Conservation (phyloP, 441 rosid genomes). For the Biscutella laevigata region DNA sequence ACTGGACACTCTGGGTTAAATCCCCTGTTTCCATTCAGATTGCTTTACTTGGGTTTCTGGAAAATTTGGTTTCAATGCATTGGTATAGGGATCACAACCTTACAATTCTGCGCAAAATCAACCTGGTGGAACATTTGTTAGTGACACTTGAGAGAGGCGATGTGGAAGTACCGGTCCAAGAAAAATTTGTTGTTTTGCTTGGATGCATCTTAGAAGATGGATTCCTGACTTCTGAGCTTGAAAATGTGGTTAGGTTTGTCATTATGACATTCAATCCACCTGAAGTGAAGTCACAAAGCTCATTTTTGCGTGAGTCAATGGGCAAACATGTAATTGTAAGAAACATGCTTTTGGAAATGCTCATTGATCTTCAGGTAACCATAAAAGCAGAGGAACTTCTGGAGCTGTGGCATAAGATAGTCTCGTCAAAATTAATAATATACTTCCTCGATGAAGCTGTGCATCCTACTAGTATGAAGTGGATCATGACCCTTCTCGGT, state of each 20-base stretch:
- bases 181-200: conserved; percentile 91
- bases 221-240: conserved; percentile 90
- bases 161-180: conserved; percentile 97
- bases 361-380: conserved; percentile 97
- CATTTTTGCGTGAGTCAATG: conserved; percentile 73
- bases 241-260: conserved; percentile 91
- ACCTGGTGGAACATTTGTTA: conserved; percentile 91
- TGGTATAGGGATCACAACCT: conserved; percentile 99
- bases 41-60: conserved; percentile 88
- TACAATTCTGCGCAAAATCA: conserved; percentile 83
- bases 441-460: conserved; percentile 99
- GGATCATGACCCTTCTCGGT: conserved; percentile 99
- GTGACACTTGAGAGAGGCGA: conserved; percentile 99
- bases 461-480: conserved; percentile 99
- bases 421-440: conserved; percentile 90
- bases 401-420: conserved; percentile 99
- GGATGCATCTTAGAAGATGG: conserved; percentile 99
- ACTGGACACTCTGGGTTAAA: conserved; percentile 98
- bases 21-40: conserved; percentile 93
- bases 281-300: conserved; percentile 63
- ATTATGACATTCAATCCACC: conserved; percentile 99
- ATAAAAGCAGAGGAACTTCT: conserved; percentile 91
- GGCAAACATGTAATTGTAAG: conserved; percentile 99
- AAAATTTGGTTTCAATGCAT: conserved; percentile 98
- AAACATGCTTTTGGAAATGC: conserved; percentile 99